A percentile compares a stretch with the other conserved stretches of the same genome.
Conservation (phyloP, 2,329 filamentous ascomycete genomes). For the Corinectria fuckeliana region DNA sequence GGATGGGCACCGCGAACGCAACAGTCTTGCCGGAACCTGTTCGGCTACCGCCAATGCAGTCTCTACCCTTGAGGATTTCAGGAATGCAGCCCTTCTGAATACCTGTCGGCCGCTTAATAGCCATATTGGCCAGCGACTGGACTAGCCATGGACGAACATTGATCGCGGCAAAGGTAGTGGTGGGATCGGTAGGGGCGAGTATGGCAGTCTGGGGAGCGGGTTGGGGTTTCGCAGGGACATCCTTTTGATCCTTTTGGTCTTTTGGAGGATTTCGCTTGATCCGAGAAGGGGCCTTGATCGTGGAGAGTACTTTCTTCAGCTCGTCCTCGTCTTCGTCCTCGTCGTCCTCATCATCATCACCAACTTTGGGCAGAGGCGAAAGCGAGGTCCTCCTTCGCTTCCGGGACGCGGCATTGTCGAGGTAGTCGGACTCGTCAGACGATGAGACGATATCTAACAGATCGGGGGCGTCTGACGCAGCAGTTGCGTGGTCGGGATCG, state of each 20-base stretch:
- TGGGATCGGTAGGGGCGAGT: conserved; percentile 60
- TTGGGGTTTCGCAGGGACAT: conserved; percentile 27
- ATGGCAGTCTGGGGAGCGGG: conserved; percentile 44
- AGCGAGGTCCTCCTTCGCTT: conserved; percentile 53
- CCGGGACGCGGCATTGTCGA: conserved; percentile 53
- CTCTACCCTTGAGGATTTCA: conserved; percentile 86
- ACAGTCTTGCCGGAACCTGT: conserved; percentile 98
- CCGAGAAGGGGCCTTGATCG: conserved; percentile 60
- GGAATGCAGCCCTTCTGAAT: conserved; percentile 95
- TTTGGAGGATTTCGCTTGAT: conserved; percentile 50
- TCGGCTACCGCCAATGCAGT: conserved; percentile 93
- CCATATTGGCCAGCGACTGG: conserved; percentile 75
- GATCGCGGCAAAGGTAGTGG: conserved; percentile 74
- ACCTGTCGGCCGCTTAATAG: conserved; percentile 86
- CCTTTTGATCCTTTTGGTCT: conserved; percentile 20
- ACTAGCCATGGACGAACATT: conserved; percentile 87
- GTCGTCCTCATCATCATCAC: conserved; percentile 35
- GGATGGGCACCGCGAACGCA: conserved; percentile 91
- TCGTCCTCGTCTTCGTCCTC: conserved; percentile 44
- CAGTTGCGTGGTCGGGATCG: conserved; percentile 26
- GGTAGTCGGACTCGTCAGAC: conserved; percentile 55
- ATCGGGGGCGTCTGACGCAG: conserved; percentile 25
- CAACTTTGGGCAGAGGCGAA: conserved; percentile 28
- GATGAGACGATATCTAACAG: conserved; percentile 28
- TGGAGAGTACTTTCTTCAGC: conserved; percentile 46